Conservation (phyloP, 1,284 basidiomycete genomes). For the Ganoderma meredithae region DNA sequence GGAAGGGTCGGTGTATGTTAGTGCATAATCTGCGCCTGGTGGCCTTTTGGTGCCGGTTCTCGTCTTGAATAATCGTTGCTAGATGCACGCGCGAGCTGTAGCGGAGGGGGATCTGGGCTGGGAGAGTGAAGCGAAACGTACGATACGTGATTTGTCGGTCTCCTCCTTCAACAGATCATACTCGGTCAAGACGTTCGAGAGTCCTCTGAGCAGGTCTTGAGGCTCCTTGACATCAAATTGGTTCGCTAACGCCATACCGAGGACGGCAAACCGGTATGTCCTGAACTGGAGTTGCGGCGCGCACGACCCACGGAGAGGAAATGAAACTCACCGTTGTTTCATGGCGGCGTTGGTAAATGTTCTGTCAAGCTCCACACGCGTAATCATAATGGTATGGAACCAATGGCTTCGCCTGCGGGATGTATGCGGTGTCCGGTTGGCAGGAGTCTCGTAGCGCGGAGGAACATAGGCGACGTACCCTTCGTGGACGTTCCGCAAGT, state of each 20-base stretch:
- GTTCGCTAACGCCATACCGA: constrained; percentile 85
- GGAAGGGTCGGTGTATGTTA: constrained; percentile 65
- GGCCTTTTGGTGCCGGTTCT: constrained; percentile 57
- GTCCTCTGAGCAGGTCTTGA: constrained; percentile 76
- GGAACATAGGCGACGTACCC: constrained; percentile 59
- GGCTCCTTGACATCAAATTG: constrained; percentile 82
- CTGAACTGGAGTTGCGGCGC: constrained; percentile 46
- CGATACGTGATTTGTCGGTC: constrained; percentile 81
- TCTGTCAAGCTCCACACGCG: constrained; percentile 73
- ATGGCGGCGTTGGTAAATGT: constrained; percentile 78
- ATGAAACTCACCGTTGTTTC: constrained; percentile 71
- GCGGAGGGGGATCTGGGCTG: not conserved
- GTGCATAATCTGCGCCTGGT: constrained; percentile 65
- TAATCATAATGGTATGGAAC: constrained; percentile 88
- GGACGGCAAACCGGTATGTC: constrained; percentile 79
- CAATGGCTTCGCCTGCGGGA: constrained; percentile 74
- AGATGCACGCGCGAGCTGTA: constrained; percentile 8
- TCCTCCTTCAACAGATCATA: constrained; percentile 79
- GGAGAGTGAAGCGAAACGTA: constrained; percentile 41
- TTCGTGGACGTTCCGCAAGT: constrained; percentile 84
- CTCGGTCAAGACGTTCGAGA: constrained; percentile 76
- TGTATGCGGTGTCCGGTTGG: constrained; percentile 15
- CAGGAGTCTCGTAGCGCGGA: not conserved
- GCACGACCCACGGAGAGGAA: constrained; percentile 1
- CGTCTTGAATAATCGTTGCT: constrained; percentile 66